phyloP scores from a whole-genome alignment of 2,329 filamentous ascomycete species.

The Monosporascus sp. region DNA sequence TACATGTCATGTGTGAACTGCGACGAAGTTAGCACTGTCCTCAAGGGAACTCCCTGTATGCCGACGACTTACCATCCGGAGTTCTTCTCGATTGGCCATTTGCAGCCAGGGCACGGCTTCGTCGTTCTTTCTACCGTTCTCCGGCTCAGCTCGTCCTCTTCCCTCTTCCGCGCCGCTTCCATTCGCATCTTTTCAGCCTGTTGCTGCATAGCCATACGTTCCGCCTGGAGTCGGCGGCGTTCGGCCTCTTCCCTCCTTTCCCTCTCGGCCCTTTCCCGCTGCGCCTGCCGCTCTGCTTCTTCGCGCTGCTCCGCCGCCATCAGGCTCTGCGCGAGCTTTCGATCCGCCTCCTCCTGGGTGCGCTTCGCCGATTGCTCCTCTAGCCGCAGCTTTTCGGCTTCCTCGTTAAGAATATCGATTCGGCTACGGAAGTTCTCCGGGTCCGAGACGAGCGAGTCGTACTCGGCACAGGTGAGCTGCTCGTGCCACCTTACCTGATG shows the following conservation, averaged over 20 bases:
- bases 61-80: slow-evolving; percentile 10
- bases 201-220: neutral
- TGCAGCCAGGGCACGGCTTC: slow-evolving; percentile 11
- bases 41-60: neutral
- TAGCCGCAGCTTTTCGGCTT: slow-evolving; percentile 27
- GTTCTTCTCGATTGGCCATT: slow-evolving; percentile 13
- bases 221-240: neutral
- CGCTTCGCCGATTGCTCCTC: slow-evolving; percentile 26
- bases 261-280: neutral
- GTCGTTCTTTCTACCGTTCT: slow-evolving; percentile 7
- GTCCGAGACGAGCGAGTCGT: slow-evolving; percentile 11
- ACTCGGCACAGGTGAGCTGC: slow-evolving; percentile 17
- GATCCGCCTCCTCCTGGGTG: slow-evolving; percentile 35
- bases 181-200: neutral
- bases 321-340: slow-evolving; percentile 1
- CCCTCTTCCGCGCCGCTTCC: slow-evolving; percentile 1
- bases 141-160: slow-evolving; percentile 9
- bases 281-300: neutral
- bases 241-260: neutral
- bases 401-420: slow-evolving; percentile 29
- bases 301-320: slow-evolving; percentile 1
- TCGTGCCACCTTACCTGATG: slow-evolving; percentile 21
- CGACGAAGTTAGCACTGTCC: neutral
- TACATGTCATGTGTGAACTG: slow-evolving; percentile 16
- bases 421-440: slow-evolving; percentile 6